Percentiles rank a stretch among this genome's conserved stretches.
Evolutionary conservation across 257 asterid genomes (phyloP).

Genomic region (Jasminum sambac): DNA sequence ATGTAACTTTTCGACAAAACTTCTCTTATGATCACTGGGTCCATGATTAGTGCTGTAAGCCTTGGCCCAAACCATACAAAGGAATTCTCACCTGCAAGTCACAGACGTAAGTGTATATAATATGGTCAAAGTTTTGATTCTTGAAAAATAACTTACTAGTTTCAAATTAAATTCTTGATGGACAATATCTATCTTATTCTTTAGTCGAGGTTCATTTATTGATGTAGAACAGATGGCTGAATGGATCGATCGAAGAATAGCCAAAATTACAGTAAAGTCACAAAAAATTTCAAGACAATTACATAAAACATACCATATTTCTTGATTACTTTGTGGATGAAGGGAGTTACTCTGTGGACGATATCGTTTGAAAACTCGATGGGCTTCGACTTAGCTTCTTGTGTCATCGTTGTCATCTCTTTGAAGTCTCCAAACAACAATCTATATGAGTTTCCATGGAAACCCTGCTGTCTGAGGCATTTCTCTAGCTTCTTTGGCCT

Average conservation of each 20-base stretch:
- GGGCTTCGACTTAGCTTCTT: slow-evolving; percentile 41
- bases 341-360: slow-evolving; percentile 36
- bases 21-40: not conserved
- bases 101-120: too few relatives aligned
- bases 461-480: slow-evolving; percentile 40
- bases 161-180: not conserved
- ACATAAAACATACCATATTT: slow-evolving; percentile 26
- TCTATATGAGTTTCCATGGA: slow-evolving; percentile 39
- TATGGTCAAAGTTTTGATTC: too few relatives aligned
- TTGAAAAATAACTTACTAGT: too few relatives aligned
- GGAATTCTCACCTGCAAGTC: slow-evolving; percentile 29
- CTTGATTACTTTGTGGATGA: slow-evolving; percentile 19
- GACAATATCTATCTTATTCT: not conserved
- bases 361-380: slow-evolving; percentile 40
- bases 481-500: slow-evolving; percentile 39
- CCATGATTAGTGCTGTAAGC: slow-evolving; percentile 4
- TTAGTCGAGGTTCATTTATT: too few relatives aligned
- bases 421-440: slow-evolving; percentile 41
- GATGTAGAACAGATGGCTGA: too few relatives aligned
- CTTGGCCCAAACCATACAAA: slow-evolving; percentile 31
- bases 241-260: too few relatives aligned
- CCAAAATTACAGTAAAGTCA: too few relatives aligned
- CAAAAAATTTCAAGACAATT: too few relatives aligned
- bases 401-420: slow-evolving; percentile 27
- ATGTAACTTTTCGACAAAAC: slow-evolving; percentile 14